Conservation (phyloP, 129 eudicot genomes). For the Artemisia argyi region DNA sequence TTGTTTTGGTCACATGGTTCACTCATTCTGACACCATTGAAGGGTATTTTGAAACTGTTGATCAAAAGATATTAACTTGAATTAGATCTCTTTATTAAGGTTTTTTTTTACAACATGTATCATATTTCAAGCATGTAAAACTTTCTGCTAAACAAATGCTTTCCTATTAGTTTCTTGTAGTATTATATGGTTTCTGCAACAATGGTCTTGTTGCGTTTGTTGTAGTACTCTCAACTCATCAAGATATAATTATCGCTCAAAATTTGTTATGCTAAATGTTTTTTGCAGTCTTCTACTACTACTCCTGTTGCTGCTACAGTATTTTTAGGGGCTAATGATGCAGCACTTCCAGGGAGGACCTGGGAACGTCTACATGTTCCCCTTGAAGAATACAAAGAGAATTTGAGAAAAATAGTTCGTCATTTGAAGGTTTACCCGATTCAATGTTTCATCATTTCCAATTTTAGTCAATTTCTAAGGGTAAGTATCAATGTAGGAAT, state of each 20-base stretch:
- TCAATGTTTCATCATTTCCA: background rate
- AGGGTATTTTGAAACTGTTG: background rate
- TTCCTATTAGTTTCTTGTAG: background rate
- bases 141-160: background rate
- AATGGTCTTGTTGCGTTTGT: background rate
- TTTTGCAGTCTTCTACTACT: constrained; percentile 48
- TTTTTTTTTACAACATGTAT: background rate
- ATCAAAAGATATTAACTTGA: background rate
- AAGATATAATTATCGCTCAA: background rate
- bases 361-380: constrained; percentile 77
- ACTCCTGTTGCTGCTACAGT: constrained; percentile 73
- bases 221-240: background rate
- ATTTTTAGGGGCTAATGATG: constrained; percentile 93
- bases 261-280: background rate
- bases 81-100: background rate
- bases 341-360: constrained; percentile 71
- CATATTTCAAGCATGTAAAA: background rate
- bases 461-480: constrained; percentile 8
- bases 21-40: background rate
- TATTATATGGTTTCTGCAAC: background rate
- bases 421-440: constrained; percentile 60
- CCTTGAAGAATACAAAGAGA: constrained; percentile 86
- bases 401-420: constrained; percentile 64
- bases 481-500: constrained; percentile 44
- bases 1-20: background rate